Evolutionary conservation across 257 asterid genomes (phyloP), one percentile per base, ranked within the genome.

Genomic region (Solanum paucissectum): DNA sequence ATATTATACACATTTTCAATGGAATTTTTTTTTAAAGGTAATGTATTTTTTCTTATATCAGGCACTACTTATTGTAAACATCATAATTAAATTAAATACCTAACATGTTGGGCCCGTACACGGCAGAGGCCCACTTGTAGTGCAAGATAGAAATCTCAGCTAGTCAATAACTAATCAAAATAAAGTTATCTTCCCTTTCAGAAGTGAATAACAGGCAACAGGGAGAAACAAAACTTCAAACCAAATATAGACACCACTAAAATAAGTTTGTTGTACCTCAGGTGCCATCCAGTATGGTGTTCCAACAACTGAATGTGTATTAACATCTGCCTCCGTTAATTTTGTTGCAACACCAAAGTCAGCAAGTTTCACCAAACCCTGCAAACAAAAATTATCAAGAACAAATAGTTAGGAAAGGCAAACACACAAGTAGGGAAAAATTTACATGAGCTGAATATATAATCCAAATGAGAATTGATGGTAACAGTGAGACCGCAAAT

Each of bases 231-330:
- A 81, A 40, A 46, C 38, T 18, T 14, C 68, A 81, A 46, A 46
- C 68, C 40, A 81, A 25, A 46, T 49, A 81, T 29, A 81, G 68
- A 46, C 68, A 46, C 66, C 27, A 29, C 18, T 20, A 5, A 81
- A 81, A 8, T 81, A 34, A 81, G 85, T 29, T 46, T 16, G 64
- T 5, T 20, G 83, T 89, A 96, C 99, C 99, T 97, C 99, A 89
- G 99, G 99, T 88, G 99, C 99, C 99, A 97, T 97, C 99, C 99
- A 97, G 88, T 97, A 97, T 74, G 99, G 99, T 13, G 99, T 97
- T 89, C 99, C 99, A 91, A 95, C 99, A 90, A 97, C 99, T 83
- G 99, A 94, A 91, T 96, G 98, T 23, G 99, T 94, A 87, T 96
- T 97, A 71, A 91, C 95, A 93, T 96, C 98, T 83, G 98, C 99